Base-by-base conservation (phyloP, 768 basidiomycete genomes). In the Boletus edulis region DNA sequence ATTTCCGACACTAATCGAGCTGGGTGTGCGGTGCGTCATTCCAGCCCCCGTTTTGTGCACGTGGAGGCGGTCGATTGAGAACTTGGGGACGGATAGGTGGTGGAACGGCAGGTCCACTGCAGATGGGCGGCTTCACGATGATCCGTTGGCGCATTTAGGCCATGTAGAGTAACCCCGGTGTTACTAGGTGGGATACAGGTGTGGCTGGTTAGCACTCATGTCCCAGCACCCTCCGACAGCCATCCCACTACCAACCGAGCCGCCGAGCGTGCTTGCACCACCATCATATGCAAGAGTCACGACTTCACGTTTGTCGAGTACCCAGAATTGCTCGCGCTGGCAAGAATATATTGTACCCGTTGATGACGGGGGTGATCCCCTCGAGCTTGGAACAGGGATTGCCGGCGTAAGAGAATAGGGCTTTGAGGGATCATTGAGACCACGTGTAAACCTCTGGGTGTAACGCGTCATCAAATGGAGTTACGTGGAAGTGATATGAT, bases 221-320 rank as follows among this genome's bases (percentile, higher is more conserved):
- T 94, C 94, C 47, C 94, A 78, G 56, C 91, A 75, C 2, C 88
- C 89, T n/a, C 91, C 91, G 27, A 86, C 81, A 14, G 85, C 87
- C 71, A 87, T 76, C 17, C 84, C 82, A 54, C 75, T 79, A 24
- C 82, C 79, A 20, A 79, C 73, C 2, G 83, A 82, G 8, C 87
- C 87, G 14, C 82, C 80, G 41, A 86, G 76, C 2, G 89, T 89
- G 2, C 85, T 89, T 31, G 88, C 87, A 35, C 90, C 91, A 45
- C 91, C 91, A 24, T 89, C 90, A 66, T 96, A 98, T 0, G 89
- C 85, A 31, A 99, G 75, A 5, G 91, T 89, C 29, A 93, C 91
- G 24, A 98, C 92, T 68, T 99, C 96, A 18, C 92, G 83, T 74
- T 95, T 95, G 97, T 92, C 2, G 94, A 97, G 71, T 90, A 94